Percentiles rank a stretch among this genome's conserved stretches.
phyloP scores from a whole-genome alignment of 2,329 filamentous ascomycete species.

The Meredithiella fracta region DNA sequence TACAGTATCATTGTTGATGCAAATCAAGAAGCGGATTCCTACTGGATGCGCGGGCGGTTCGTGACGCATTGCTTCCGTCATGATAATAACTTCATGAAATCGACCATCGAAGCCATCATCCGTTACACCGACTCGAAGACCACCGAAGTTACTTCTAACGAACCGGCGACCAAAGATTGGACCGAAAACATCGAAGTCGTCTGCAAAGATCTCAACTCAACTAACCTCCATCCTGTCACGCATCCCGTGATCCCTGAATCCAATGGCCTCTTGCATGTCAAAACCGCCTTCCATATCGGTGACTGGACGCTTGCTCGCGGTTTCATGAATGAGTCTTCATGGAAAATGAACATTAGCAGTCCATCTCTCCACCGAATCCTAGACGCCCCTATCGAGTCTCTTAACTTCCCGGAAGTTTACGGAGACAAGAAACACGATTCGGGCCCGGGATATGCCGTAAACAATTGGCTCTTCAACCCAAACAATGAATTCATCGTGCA shows the following conservation, averaged over 20 bases:
- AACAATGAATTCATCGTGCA: slow-evolving; percentile 30
- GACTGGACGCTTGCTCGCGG: slow-evolving; percentile 36
- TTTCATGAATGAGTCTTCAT: slow-evolving; percentile 37
- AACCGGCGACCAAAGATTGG: slow-evolving; percentile 31
- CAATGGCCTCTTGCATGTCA: slow-evolving; percentile 28
- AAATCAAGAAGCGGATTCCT: slow-evolving; percentile 37
- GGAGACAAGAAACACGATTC: slow-evolving; percentile 5
- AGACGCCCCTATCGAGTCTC: slow-evolving; percentile 14
- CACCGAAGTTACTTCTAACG: not conserved
- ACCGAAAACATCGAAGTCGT: slow-evolving; percentile 29
- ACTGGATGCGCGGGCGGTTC: slow-evolving; percentile 45
- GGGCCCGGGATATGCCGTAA: slow-evolving; percentile 17
- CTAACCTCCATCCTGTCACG: slow-evolving; percentile 26
- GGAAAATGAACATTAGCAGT: slow-evolving; percentile 24
- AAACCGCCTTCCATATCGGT: slow-evolving; percentile 39
- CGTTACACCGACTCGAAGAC: slow-evolving; percentile 18
- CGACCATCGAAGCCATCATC: slow-evolving; percentile 21
- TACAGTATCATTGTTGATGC: slow-evolving; percentile 51
- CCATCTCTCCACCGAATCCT: slow-evolving; percentile 24
- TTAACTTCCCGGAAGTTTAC: not conserved
- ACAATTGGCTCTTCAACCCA: slow-evolving; percentile 20
- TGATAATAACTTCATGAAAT: slow-evolving; percentile 19
- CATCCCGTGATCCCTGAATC: slow-evolving; percentile 23
- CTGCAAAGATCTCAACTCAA: slow-evolving; percentile 38
- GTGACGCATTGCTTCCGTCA: slow-evolving; percentile 25